Base-by-base conservation (phyloP, 257 asterid species). In the Misopates orontium region DNA sequence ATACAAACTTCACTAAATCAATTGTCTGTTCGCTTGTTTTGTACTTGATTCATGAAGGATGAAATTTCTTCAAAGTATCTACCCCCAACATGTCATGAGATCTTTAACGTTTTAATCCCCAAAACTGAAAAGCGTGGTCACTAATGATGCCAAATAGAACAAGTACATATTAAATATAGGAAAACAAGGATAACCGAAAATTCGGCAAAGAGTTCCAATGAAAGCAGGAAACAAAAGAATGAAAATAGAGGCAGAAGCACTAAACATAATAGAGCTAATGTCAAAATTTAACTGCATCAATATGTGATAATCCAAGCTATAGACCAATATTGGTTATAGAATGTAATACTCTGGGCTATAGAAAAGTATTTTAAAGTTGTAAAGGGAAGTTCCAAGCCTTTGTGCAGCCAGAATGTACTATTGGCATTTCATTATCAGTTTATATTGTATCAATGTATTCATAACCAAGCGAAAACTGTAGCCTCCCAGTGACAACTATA, bases 331-430 rank as follows among this genome's bases (percentile, higher is more conserved):
- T 52, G 23, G 39, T 60, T 62, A 16, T 28, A 28, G 36, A 28
- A 28, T 28, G 36, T 28, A 28, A 28, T 28, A 28, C 2, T 28
- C 36, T 28, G 2, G 36, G 36, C 6, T 28, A 41, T 10, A 4
- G 54, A 52, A 49, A 39, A 6, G n/a, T 19, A 32, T 8, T n/a
- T 21, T 21, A 13, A 23, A 31, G 32, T 50, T 25, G 25, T 39
- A 17, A 18, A n/a, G 62, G 60, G 44, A 28, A 52, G 52, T 16
- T 17, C 45, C 44, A 19, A 18, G 54, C 59, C 77, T 68, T 67
- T 66, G 66, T 68, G 15, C 41, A 31, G 51, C 31, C 24, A 57
- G n/a, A 15, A 40, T 5, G 16, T 16, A 6, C 31, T 17, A 25
- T 45, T 25, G 20, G 4, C 23, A 52, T 39, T 32, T 18, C 23